Conservation (phyloP, 352 stramenopile genomes). For the Achlya hypogyna region DNA sequence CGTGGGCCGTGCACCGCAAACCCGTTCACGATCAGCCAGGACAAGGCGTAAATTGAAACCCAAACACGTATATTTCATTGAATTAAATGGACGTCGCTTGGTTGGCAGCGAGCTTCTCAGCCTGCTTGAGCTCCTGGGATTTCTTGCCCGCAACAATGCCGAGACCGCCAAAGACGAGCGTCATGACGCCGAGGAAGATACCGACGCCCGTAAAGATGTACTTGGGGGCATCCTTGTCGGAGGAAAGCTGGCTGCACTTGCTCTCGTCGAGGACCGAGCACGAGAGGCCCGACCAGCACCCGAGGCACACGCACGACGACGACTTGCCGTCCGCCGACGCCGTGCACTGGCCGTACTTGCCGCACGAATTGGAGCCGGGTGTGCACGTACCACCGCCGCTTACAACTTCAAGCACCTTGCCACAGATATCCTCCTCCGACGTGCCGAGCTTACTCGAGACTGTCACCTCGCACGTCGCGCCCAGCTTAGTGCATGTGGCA, state of each 20-base stretch:
- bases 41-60: no score
- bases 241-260: conserved; percentile 52
- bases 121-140: neutral
- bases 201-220: conserved; percentile 66
- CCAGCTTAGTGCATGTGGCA: conserved; percentile 54
- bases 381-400: conserved; percentile 51
- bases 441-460: conserved; percentile 41
- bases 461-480: conserved; percentile 41
- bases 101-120: neutral
- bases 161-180: conserved; percentile 64
- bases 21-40: neutral
- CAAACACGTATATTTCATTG: neutral
- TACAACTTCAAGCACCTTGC: conserved; percentile 43
- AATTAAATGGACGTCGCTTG: neutral
- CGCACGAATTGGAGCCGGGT: conserved; percentile 51
- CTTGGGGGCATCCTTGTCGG: conserved; percentile 47
- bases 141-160: conserved; percentile 60
- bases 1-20: neutral
- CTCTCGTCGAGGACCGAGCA: conserved; percentile 71
- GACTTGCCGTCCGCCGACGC: conserved; percentile 44
- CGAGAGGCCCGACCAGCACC: conserved; percentile 67
- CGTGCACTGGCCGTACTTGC: conserved; percentile 64
- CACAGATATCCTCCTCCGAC: conserved; percentile 71
- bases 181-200: conserved; percentile 60
- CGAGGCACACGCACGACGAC: conserved; percentile 48